Percentiles rank a stretch among this genome's conserved stretches.
Conservation (phyloP, 805 yeast genomes). For the Brettanomyces sp. region DNA sequence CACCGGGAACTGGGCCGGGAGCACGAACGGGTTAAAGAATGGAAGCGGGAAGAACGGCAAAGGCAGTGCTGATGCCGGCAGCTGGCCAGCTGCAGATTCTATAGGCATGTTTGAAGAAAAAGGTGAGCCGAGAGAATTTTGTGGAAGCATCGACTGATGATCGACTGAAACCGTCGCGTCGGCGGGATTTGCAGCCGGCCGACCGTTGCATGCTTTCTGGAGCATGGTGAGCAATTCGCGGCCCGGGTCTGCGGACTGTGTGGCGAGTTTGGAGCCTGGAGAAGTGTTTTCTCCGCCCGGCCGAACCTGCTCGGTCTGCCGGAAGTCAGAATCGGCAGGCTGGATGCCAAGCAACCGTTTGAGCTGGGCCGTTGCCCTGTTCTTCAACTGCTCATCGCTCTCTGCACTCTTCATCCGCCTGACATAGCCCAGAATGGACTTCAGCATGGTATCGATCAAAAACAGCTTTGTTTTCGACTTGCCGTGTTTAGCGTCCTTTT, state of each 20-base stretch:
- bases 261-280: background rate
- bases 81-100: slow-evolving; percentile 4
- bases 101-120: slow-evolving; percentile 2
- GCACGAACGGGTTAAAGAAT: slow-evolving; percentile 17
- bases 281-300: background rate
- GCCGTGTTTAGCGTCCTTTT: slow-evolving; percentile 25
- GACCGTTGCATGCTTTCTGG: slow-evolving; percentile 23
- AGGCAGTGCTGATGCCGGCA: slow-evolving; percentile 7
- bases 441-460: slow-evolving; percentile 38
- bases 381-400: slow-evolving; percentile 51
- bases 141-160: too few relatives aligned
- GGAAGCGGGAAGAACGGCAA: slow-evolving; percentile 17
- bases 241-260: slow-evolving; percentile 51
- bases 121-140: too few relatives aligned
- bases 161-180: too few relatives aligned
- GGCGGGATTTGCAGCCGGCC: too few relatives aligned
- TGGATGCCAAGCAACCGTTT: slow-evolving; percentile 1
- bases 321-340: background rate
- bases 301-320: too few relatives aligned
- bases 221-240: slow-evolving; percentile 64
- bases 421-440: slow-evolving; percentile 47
- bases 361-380: slow-evolving; percentile 47
- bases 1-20: slow-evolving; percentile 7
- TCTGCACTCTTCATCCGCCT: slow-evolving; percentile 38
- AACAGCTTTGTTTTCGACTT: slow-evolving; percentile 24